Percentiles rank a stretch among this genome's conserved stretches.
These are phyloP conservation scores for Leucocoprinus leucothites DNA, from an alignment of 768 basidiomycete species.

Conservation along the genomic window DNA sequence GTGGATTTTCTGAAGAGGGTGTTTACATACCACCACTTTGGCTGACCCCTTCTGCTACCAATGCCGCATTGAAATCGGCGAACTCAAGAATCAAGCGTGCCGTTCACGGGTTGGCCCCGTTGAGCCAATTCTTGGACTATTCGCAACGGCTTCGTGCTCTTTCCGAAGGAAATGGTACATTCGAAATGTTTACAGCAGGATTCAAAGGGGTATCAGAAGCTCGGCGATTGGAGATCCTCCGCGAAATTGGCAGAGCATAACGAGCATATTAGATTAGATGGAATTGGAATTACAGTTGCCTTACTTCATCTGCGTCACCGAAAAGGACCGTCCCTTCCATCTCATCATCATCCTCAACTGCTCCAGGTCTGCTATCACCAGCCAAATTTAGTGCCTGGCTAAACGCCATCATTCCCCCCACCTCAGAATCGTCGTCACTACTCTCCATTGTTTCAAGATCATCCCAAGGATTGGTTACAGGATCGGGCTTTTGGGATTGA, in stretches of 20 bases:
- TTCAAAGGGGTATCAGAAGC: slow-evolving; percentile 64
- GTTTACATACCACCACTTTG: slow-evolving; percentile 74
- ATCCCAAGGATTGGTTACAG: slow-evolving; percentile 39
- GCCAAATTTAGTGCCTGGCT: slow-evolving; percentile 66
- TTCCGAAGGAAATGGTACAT: slow-evolving; percentile 77
- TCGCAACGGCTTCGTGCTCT: slow-evolving; percentile 74
- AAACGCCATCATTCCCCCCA: slow-evolving; percentile 66
- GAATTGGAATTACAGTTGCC: slow-evolving; percentile 42
- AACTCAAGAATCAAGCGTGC: slow-evolving; percentile 47
- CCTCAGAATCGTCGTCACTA: slow-evolving; percentile 34
- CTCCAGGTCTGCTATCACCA: slow-evolving; percentile 53
- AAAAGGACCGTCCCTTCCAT: slow-evolving; percentile 72
- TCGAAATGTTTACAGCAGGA: slow-evolving; percentile 78
- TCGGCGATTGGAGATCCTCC: slow-evolving; percentile 68
- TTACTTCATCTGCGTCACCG: slow-evolving; percentile 79
- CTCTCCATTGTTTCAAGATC: slow-evolving; percentile 22
- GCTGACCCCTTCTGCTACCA: slow-evolving; percentile 62
- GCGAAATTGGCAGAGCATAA: slow-evolving; percentile 75
- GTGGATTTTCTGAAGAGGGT: slow-evolving; percentile 55
- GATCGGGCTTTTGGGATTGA: slow-evolving; percentile 32
- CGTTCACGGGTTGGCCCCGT: slow-evolving; percentile 69
- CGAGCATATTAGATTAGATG: slow-evolving; percentile 10
- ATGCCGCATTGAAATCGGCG: slow-evolving; percentile 8
- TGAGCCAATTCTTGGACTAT: slow-evolving; percentile 82
- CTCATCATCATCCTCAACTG: slow-evolving; percentile 72